Conservation (phyloP, 768 basidiomycete species). For the Boletus reticulatus region DNA sequence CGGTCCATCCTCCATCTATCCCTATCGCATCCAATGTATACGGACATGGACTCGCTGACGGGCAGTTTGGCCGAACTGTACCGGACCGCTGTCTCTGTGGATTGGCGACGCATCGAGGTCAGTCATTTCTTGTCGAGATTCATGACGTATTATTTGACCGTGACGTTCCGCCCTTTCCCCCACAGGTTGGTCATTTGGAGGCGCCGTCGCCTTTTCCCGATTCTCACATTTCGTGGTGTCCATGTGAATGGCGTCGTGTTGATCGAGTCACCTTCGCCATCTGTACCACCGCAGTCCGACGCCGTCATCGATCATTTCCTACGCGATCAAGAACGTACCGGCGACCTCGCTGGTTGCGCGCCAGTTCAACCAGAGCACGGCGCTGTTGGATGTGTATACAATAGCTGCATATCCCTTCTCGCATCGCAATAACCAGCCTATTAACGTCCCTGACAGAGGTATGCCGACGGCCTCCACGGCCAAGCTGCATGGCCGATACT, state of each 20-base stretch:
- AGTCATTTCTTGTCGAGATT: slow-evolving; percentile 1
- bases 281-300: slow-evolving; percentile 49
- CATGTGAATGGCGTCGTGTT: slow-evolving; percentile 56
- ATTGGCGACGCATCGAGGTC: slow-evolving; percentile 62
- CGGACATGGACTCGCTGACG: slow-evolving; percentile 49
- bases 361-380: slow-evolving; percentile 51
- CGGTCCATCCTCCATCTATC: slow-evolving; percentile 47
- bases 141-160: background rate
- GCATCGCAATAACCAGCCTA: no score
- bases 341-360: slow-evolving; percentile 34
- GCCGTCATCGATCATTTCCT: slow-evolving; percentile 48
- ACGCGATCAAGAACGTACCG: slow-evolving; percentile 28
- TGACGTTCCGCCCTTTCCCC: background rate
- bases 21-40: slow-evolving; percentile 60
- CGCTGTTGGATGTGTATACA: slow-evolving; percentile 44
- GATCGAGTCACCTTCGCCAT: slow-evolving; percentile 66
- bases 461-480: no score
- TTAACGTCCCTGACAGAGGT: no score
- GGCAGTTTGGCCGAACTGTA: slow-evolving; percentile 50
- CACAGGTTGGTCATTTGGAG: slow-evolving; percentile 79
- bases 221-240: slow-evolving; percentile 41
- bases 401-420: no score
- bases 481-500: no score
- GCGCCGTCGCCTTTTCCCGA: slow-evolving; percentile 62
- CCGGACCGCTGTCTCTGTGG: slow-evolving; percentile 36